A percentile compares a stretch with the other conserved stretches of the same genome.
Evolutionary conservation across 2,329 filamentous ascomycete genomes (phyloP).

Genomic region (Colletotrichum salicis): DNA sequence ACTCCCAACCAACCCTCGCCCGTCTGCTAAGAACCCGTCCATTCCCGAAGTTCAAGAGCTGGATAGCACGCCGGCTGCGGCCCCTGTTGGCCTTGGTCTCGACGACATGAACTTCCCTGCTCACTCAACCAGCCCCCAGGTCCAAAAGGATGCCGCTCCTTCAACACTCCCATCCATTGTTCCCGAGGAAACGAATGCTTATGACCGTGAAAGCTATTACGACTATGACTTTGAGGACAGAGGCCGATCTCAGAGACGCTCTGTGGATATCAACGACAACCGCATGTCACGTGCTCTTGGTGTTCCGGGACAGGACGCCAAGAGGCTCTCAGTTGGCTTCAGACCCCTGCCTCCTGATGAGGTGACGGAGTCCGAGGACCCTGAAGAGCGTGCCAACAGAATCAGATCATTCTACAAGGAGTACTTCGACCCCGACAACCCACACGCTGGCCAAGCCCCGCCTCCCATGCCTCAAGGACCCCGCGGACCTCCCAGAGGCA

Average conservation of each 20-base stretch:
- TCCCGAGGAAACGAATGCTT: slow-evolving; percentile 31
- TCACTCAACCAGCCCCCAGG: slow-evolving; percentile 41
- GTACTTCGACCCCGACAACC: slow-evolving; percentile 86
- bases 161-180: slow-evolving; percentile 45
- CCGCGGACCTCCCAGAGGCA: slow-evolving; percentile 12
- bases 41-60: slow-evolving; percentile 16
- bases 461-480: slow-evolving; percentile 24
- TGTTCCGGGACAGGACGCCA: slow-evolving; percentile 65
- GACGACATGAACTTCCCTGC: slow-evolving; percentile 33
- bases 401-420: slow-evolving; percentile 99
- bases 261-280: slow-evolving; percentile 40
- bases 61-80: slow-evolving; percentile 27
- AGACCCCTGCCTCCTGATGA: slow-evolving; percentile 90
- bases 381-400: slow-evolving; percentile 92
- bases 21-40: slow-evolving; percentile 25
- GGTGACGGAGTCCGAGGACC: slow-evolving; percentile 82
- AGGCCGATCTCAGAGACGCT: slow-evolving; percentile 48
- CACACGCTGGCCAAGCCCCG: slow-evolving; percentile 48
- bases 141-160: slow-evolving; percentile 49
- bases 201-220: slow-evolving; percentile 39
- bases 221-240: slow-evolving; percentile 45
- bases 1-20: slow-evolving; percentile 31
- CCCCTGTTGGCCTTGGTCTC: slow-evolving; percentile 35
- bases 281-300: slow-evolving; percentile 54
- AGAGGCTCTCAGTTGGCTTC: slow-evolving; percentile 75